Percentiles rank a stretch among this genome's conserved stretches.
Conservation (phyloP, 805 yeast genomes). For the Sugiyamaella chiloensis region DNA sequence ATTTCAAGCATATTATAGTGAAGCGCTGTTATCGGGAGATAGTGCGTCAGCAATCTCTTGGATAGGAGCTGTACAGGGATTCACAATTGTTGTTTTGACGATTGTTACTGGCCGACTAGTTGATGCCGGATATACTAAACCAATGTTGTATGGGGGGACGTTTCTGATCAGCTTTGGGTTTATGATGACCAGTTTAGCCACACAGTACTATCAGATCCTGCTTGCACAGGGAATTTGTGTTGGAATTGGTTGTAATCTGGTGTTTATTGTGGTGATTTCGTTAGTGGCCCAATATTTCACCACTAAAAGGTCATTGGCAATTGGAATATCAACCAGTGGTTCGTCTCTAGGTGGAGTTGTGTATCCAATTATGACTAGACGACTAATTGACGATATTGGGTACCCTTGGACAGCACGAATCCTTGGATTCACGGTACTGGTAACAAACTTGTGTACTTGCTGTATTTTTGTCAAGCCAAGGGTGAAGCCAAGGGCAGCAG, state of each 20-base stretch:
- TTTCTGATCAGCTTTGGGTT: slow-evolving; percentile 23
- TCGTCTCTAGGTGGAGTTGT: slow-evolving; percentile 49
- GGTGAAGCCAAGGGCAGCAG: slow-evolving; percentile 29
- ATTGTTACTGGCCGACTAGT: slow-evolving; percentile 29
- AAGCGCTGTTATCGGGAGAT: slow-evolving; percentile 22
- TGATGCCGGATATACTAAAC: slow-evolving; percentile 27
- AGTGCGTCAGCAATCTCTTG: slow-evolving; percentile 30
- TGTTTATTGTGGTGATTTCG: slow-evolving; percentile 44
- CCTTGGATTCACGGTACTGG: slow-evolving; percentile 40
- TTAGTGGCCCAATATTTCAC: slow-evolving; percentile 43
- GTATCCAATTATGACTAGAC: slow-evolving; percentile 45
- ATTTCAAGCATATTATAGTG: slow-evolving; percentile 28
- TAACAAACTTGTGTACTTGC: slow-evolving; percentile 21
- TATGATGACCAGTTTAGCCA: slow-evolving; percentile 34
- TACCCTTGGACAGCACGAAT: slow-evolving; percentile 47
- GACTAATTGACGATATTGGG: slow-evolving; percentile 41
- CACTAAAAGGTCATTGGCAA: slow-evolving; percentile 40
- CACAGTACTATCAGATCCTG: slow-evolving; percentile 46
- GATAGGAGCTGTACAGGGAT: slow-evolving; percentile 33
- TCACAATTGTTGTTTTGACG: slow-evolving; percentile 25
- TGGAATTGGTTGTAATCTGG: slow-evolving; percentile 42
- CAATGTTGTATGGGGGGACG: slow-evolving; percentile 25
- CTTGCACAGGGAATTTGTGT: slow-evolving; percentile 48
- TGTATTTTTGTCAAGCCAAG: slow-evolving; percentile 23
- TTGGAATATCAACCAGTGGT: slow-evolving; percentile 45